These are phyloP conservation scores for Phytophthora litchii DNA, from an alignment of 352 stramenopile genomes.

Conservation along the genomic window DNA sequence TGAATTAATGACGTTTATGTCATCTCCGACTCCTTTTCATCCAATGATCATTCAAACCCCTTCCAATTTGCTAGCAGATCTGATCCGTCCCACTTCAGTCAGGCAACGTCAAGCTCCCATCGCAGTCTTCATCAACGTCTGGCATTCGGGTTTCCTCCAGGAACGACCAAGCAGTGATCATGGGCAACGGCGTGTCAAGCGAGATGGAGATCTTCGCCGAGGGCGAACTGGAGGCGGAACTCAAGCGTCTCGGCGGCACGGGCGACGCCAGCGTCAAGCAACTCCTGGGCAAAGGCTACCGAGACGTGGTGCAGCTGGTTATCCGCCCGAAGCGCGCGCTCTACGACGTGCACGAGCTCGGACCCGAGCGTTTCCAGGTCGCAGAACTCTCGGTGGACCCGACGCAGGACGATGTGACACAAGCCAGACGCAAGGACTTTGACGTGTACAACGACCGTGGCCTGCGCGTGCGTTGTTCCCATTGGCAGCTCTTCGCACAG, in stretches of 20 bases:
- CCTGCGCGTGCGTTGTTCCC: constrained; percentile 68
- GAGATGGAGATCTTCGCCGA: constrained; percentile 87
- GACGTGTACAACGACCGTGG: constrained; percentile 74
- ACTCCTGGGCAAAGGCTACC: constrained; percentile 74
- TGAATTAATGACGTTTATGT: no score
- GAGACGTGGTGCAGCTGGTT: constrained; percentile 74
- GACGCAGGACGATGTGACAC: constrained; percentile 19
- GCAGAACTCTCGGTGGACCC: constrained; percentile 28
- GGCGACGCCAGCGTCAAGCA: constrained; percentile 79
- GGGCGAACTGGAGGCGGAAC: constrained; percentile 76
- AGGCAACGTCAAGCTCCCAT: constrained; percentile 10
- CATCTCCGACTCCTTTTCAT: background rate
- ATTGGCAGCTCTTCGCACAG: constrained; percentile 68
- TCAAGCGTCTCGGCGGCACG: constrained; percentile 63
- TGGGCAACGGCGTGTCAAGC: constrained; percentile 75
- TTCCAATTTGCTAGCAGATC: constrained; percentile 3
- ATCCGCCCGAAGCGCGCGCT: constrained; percentile 70
- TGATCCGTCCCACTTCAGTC: constrained; percentile 13
- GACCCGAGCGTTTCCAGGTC: constrained; percentile 52
- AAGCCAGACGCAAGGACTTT: constrained; percentile 59
- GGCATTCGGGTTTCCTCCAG: constrained; percentile 1
- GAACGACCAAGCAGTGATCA: constrained; percentile 19
- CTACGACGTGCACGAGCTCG: constrained; percentile 62
- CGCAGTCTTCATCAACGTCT: constrained; percentile 1
- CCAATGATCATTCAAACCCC: background rate